A percentile compares a stretch with the other conserved stretches of the same genome.
Evolutionary conservation across 768 basidiomycete species (phyloP).

Genomic region (Neoboletus brunneissimus): DNA sequence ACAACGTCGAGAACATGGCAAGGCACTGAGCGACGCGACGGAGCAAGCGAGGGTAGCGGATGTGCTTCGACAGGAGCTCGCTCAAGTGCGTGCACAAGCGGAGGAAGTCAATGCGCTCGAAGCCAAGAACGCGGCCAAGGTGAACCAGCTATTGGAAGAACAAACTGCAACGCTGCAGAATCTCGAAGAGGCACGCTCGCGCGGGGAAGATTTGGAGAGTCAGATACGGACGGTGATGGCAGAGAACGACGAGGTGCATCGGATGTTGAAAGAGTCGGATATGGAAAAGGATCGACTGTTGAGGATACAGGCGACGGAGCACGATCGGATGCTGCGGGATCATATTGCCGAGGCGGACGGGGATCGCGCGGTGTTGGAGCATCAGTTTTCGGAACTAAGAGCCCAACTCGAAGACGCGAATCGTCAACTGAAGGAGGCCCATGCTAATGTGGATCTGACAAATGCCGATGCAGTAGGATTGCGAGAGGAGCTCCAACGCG

Average conservation of each 20-base stretch:
- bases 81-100: constrained; percentile 56
- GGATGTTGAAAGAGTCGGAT: constrained; percentile 63
- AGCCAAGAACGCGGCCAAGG: constrained; percentile 57
- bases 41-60: constrained; percentile 63
- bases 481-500: constrained; percentile 68
- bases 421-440: constrained; percentile 61
- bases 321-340: constrained; percentile 71
- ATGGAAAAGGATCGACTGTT: constrained; percentile 78
- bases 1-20: constrained; percentile 51
- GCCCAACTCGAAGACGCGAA: constrained; percentile 59
- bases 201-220: constrained; percentile 71
- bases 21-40: constrained; percentile 65
- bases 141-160: constrained; percentile 67
- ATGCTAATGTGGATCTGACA: constrained; percentile 57
- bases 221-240: constrained; percentile 68
- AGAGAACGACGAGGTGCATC: constrained; percentile 67
- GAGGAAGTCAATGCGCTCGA: constrained; percentile 70
- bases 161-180: constrained; percentile 69
- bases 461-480: constrained; percentile 67
- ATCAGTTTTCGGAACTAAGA: constrained; percentile 75
- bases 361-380: constrained; percentile 88
- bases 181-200: constrained; percentile 70
- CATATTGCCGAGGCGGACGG: constrained; percentile 92
- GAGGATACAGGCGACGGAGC: constrained; percentile 66
- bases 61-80: constrained; percentile 57